phyloP scores from a whole-genome alignment of 305 asterid species.

The Solanum hybrid region DNA sequence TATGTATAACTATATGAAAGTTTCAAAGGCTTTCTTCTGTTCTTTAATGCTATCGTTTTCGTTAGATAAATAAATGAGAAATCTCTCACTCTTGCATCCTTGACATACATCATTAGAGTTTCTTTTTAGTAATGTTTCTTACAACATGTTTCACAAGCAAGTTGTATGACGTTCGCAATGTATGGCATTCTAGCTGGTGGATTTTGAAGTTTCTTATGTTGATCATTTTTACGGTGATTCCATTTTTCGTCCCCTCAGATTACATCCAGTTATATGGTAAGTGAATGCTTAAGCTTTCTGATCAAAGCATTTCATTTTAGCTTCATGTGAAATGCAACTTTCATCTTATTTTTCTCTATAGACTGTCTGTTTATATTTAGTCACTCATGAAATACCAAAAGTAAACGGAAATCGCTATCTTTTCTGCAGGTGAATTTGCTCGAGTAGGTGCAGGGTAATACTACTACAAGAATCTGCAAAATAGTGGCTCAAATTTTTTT shows the following conservation, averaged over 20 bases:
- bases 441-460: constrained; percentile 96
- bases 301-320: background rate
- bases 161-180: constrained; percentile 36
- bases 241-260: constrained; percentile 70
- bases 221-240: constrained; percentile 42
- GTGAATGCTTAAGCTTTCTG: background rate
- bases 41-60: background rate
- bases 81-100: constrained; percentile 18
- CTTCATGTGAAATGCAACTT: background rate
- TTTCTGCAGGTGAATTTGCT: constrained; percentile 71
- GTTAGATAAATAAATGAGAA: background rate
- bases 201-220: constrained; percentile 38
- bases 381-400: background rate
- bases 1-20: background rate
- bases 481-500: background rate
- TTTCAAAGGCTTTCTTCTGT: background rate
- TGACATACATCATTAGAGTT: constrained; percentile 49
- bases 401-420: background rate
- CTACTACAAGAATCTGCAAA: background rate
- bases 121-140: constrained; percentile 66
- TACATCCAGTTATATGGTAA: constrained; percentile 72
- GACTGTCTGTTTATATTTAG: background rate
- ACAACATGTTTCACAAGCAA: constrained; percentile 53
- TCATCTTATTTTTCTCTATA: background rate
- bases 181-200: constrained; percentile 96